Evolutionary conservation across 176 grass and related monocot genomes (phyloP), one percentile per base, ranked within the genome.

Genomic region (Ananas comosus): DNA sequence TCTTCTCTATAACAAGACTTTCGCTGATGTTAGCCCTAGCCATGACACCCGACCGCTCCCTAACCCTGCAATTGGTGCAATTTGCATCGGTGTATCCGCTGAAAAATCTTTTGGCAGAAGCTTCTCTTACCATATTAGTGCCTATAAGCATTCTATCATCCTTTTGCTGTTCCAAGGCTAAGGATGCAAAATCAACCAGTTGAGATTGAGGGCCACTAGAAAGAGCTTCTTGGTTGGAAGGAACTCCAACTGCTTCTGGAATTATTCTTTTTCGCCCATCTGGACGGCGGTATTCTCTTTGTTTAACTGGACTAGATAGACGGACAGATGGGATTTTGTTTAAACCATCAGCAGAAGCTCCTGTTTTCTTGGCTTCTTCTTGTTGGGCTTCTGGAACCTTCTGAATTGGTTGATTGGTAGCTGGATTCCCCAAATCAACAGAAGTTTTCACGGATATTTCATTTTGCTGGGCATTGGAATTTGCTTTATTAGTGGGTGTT

Each of bases 201-300:
- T 85, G 85, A 75, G 51, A 70, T 61, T 91, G 89, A 51, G 73
- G 63, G 64, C 24, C 68, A 42, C 53, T 79, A 80, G 80, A 82
- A 48, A 85, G 72, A 73, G 79, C 80, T 80, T 96, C 94, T 74
- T 93, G 86, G 70, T 83, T 80, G 48, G 82, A 77, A 24, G 89
- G 84, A 83, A 92, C 88, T 63, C 94, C 94, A 14, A 99, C 86
- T 48, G 94, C 94, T 88, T 99, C 86, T 17, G 94, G 94, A 74
- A 99, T 99, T 81, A 99, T 99, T 83, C 94, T 85, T 85, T 90
- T 93, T 67, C 94, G 83, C 9, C 94, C 94, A 83, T 99, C 94
- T 77, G 94, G 84, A 58, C 94, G 86, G 17, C 89, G 71, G 48
- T 99, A 99, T 73, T 93, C 94, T 70, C 89, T 99, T 75, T 99